These are phyloP conservation scores for Cladosporium sp. DNA, from an alignment of 2,329 filamentous ascomycete genomes.

Conservation along the genomic window DNA sequence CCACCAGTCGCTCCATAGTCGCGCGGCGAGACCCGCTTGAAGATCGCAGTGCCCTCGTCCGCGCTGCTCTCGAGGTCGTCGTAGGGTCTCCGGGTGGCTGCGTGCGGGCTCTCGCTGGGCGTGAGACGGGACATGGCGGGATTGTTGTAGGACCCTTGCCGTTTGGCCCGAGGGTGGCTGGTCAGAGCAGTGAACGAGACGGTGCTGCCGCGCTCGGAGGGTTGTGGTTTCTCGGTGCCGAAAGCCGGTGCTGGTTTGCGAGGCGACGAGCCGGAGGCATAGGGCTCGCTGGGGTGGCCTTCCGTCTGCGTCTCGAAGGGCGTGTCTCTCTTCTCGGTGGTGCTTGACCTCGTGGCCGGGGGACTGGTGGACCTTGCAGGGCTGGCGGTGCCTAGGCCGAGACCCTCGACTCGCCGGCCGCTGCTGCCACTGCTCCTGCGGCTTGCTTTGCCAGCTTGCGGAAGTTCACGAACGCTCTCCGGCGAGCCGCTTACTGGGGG, in stretches of 20 bases:
- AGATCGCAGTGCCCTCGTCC: conserved; percentile 39
- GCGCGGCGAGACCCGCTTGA: conserved; percentile 16
- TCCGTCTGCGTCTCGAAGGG: conserved; percentile 9
- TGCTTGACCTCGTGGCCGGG: neutral
- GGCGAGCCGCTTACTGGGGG: conserved; percentile 4
- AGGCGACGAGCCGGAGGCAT: conserved; percentile 14
- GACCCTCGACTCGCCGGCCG: conserved; percentile 3
- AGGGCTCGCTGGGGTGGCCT: conserved; percentile 17
- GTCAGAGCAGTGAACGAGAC: conserved; percentile 19
- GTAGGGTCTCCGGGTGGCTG: conserved; percentile 1
- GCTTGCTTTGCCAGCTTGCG: neutral
- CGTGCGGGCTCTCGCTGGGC: conserved; percentile 14
- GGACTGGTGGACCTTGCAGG: neutral
- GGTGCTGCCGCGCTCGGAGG: conserved; percentile 12
- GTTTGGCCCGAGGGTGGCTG: conserved; percentile 10
- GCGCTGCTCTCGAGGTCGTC: conserved; percentile 30
- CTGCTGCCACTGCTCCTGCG: conserved; percentile 2
- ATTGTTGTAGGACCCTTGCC: conserved; percentile 15
- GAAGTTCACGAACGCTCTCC: neutral
- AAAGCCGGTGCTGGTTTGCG: neutral
- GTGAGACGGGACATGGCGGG: conserved; percentile 10
- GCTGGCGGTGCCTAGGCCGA: neutral
- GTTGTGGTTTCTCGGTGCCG: neutral
- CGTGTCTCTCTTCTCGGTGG: neutral
- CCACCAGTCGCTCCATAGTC: conserved; percentile 1